phyloP scores from a whole-genome alignment of 192 early-diverging fungal genomes.

The Pilobolus umbonatus region DNA sequence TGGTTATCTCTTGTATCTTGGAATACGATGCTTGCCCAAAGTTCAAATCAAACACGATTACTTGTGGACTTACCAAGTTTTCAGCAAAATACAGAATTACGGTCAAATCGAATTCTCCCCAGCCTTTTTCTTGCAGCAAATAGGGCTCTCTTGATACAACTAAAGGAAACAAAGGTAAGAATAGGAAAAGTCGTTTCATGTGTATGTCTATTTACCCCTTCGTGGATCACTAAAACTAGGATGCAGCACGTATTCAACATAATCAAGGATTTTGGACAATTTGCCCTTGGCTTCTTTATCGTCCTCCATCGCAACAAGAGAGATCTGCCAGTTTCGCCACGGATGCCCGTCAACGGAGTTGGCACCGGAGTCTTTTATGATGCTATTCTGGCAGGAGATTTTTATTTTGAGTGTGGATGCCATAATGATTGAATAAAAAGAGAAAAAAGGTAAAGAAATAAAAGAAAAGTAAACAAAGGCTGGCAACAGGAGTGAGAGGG shows the following conservation, averaged over 20 bases:
- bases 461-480: too few species aligned
- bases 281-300: constrained; percentile 29
- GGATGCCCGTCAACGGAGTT: constrained; percentile 27
- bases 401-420: not conserved
- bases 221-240: constrained; percentile 41
- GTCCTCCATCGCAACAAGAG: constrained; percentile 38
- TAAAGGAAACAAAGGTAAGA: not conserved
- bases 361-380: constrained; percentile 9
- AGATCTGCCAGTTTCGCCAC: constrained; percentile 44
- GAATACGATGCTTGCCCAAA: constrained; percentile 44
- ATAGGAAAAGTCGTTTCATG: too few species aligned
- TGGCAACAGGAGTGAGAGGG: too few species aligned
- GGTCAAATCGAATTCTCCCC: constrained; percentile 59
- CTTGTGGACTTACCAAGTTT: constrained; percentile 32
- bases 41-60: constrained; percentile 49
- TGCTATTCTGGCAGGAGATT: constrained; percentile 17
- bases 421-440: not conserved
- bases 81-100: constrained; percentile 46
- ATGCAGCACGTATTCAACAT: constrained; percentile 45
- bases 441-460: not conserved
- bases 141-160: constrained; percentile 33
- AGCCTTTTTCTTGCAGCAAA: constrained; percentile 48
- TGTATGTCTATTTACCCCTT: constrained; percentile 42
- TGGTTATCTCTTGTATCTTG: constrained; percentile 31
- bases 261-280: constrained; percentile 31